phyloP scores from a whole-genome alignment of 2,329 filamentous ascomycete species.

The Amauroascus verrucosus region DNA sequence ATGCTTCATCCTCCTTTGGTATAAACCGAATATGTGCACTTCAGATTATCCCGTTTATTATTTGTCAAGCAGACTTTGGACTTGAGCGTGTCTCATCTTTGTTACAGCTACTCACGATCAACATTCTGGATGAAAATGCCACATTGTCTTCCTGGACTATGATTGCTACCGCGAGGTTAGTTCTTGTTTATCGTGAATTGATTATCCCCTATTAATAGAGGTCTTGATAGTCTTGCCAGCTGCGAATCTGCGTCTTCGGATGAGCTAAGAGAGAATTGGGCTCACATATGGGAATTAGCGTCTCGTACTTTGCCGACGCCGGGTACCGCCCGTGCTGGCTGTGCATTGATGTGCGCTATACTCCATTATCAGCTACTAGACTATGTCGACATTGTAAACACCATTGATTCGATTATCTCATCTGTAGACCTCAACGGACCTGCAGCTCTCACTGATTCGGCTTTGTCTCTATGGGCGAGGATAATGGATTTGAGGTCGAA shows the following conservation, averaged over 20 bases:
- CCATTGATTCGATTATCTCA: constrained; percentile 60
- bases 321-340: constrained; percentile 64
- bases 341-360: constrained; percentile 59
- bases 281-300: constrained; percentile 64
- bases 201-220: constrained; percentile 1
- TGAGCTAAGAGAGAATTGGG: constrained; percentile 50
- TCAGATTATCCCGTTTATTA: constrained; percentile 44
- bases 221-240: constrained; percentile 25
- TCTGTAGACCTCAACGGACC: constrained; percentile 76
- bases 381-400: constrained; percentile 56
- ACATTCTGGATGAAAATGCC: constrained; percentile 59
- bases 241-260: constrained; percentile 29
- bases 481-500: constrained; percentile 57
- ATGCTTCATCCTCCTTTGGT: constrained; percentile 30
- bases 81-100: constrained; percentile 46
- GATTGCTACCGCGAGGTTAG: constrained; percentile 67
- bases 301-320: constrained; percentile 60
- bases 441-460: constrained; percentile 65
- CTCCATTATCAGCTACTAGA: constrained; percentile 56
- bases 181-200: constrained; percentile 10
- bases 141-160: constrained; percentile 69
- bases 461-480: constrained; percentile 60
- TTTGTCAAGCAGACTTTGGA: constrained; percentile 39
- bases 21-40: constrained; percentile 40
- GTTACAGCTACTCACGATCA: constrained; percentile 48